These are phyloP conservation scores for Austroboletus eburneus DNA, from an alignment of 768 basidiomycete genomes.

Conservation along the genomic window DNA sequence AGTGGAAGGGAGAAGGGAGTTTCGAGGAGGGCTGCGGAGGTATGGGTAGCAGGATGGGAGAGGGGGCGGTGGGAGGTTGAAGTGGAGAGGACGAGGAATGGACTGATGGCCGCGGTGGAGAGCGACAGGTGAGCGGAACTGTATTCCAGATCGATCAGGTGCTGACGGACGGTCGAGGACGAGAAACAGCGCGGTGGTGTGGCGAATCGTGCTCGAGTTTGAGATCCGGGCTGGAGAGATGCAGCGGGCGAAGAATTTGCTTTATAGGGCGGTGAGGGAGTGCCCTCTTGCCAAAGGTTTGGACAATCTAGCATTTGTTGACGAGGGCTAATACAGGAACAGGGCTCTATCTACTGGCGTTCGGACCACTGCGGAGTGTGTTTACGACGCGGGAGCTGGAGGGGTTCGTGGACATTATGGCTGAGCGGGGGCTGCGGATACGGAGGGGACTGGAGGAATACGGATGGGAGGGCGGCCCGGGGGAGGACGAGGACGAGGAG, in stretches of 20 bases:
- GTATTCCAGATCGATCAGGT: background rate
- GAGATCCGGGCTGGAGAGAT: conserved; percentile 63
- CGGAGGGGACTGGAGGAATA: conserved; percentile 55
- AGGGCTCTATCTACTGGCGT: conserved; percentile 79
- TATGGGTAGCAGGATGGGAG: conserved; percentile 82
- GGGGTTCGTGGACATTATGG: conserved; percentile 68
- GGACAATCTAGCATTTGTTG: background rate
- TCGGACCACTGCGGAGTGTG: conserved; percentile 60
- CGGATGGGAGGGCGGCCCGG: conserved; percentile 14
- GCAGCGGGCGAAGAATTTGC: conserved; percentile 60
- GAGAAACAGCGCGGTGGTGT: conserved; percentile 58
- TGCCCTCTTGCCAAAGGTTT: conserved; percentile 74
- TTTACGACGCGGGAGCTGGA: conserved; percentile 60
- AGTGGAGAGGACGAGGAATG: conserved; percentile 63
- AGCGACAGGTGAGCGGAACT: conserved; percentile 53
- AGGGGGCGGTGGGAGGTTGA: conserved; percentile 66
- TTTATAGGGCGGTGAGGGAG: conserved; percentile 72
- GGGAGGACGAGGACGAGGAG: conserved; percentile 44
- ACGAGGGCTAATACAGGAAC: conserved; percentile 12
- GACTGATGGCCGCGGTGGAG: conserved; percentile 58
- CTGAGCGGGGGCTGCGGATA: conserved; percentile 65
- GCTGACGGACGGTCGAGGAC: conserved; percentile 44
- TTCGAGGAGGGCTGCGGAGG: conserved; percentile 56
- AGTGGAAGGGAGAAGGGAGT: conserved; percentile 50
- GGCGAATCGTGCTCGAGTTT: conserved; percentile 73